Percentiles rank a stretch among this genome's conserved stretches.
Conservation (phyloP, 768 basidiomycete species). For the Russula dissimulans region DNA sequence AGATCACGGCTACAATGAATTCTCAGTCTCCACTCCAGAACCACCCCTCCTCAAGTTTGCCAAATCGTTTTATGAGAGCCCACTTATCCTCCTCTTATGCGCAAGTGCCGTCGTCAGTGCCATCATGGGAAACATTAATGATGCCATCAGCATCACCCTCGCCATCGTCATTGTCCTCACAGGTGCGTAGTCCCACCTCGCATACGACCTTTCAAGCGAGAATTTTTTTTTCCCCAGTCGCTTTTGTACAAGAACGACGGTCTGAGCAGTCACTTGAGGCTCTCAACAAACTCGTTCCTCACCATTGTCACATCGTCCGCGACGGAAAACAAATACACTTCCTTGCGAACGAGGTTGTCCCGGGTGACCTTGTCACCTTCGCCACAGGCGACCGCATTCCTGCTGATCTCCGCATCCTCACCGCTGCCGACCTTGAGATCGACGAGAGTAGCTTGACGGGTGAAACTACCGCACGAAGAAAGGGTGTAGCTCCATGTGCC, state of each 20-base stretch:
- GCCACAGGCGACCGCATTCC: conserved; percentile 89
- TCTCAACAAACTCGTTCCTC: conserved; percentile 92
- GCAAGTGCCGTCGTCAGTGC: conserved; percentile 86
- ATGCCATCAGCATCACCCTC: conserved; percentile 86
- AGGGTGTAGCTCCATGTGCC: conserved; percentile 48
- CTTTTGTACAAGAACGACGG: conserved; percentile 90
- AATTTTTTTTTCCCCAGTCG: conserved; percentile 41
- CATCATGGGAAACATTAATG: conserved; percentile 91
- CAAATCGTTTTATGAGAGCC: conserved; percentile 93
- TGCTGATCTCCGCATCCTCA: conserved; percentile 79
- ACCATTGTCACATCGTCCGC: conserved; percentile 88
- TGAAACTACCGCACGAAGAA: conserved; percentile 75
- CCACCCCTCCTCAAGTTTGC: conserved; percentile 79
- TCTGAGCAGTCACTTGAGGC: conserved; percentile 94
- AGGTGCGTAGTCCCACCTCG: conserved; percentile 40
- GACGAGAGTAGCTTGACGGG: conserved; percentile 95
- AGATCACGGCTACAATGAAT: conserved; percentile 87
- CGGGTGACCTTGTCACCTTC: conserved; percentile 87
- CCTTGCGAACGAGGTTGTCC: conserved; percentile 96
- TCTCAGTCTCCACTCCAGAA: conserved; percentile 76
- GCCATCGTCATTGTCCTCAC: conserved; percentile 91
- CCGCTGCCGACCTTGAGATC: conserved; percentile 81
- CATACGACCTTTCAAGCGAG: not conserved
- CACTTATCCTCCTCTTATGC: conserved; percentile 81
- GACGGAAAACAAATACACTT: conserved; percentile 64